Percentiles rank a stretch among this genome's conserved stretches.
phyloP scores from a whole-genome alignment of 306 rosid genomes.

The Quercus bicolor region DNA sequence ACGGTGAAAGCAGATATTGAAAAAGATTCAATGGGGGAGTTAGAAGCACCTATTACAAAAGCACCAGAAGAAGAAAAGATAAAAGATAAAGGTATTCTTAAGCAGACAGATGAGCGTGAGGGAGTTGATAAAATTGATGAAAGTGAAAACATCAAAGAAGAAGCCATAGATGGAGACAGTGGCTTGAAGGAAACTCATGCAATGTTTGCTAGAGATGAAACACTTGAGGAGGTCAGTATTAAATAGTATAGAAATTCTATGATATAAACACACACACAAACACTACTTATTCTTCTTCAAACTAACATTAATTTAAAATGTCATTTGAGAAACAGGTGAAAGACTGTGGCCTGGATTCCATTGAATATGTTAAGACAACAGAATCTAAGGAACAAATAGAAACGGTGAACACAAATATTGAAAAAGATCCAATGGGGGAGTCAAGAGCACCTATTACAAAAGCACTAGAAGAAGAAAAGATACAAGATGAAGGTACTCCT shows the following conservation, averaged over 20 bases:
- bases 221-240: too few relatives aligned
- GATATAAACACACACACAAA: too few relatives aligned
- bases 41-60: not conserved
- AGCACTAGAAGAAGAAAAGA: too few relatives aligned
- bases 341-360: not conserved
- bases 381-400: not conserved
- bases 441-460: too few relatives aligned
- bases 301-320: not conserved
- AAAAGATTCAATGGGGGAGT: not conserved
- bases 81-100: too few relatives aligned
- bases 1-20: not conserved
- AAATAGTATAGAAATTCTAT: too few relatives aligned
- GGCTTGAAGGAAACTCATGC: not conserved
- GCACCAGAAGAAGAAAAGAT: not conserved
- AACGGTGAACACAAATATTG: not conserved
- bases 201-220: too few relatives aligned
- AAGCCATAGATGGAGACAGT: not conserved
- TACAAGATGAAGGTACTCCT: not conserved
- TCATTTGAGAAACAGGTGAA: not conserved
- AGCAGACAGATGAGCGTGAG: not conserved
- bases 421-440: not conserved
- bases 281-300: not conserved
- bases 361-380: not conserved
- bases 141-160: constrained; percentile 11
- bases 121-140: not conserved